A percentile compares a stretch with the other conserved stretches of the same genome.
phyloP scores from a whole-genome alignment of 257 asterid genomes.

The Leonotis leonurus region DNA sequence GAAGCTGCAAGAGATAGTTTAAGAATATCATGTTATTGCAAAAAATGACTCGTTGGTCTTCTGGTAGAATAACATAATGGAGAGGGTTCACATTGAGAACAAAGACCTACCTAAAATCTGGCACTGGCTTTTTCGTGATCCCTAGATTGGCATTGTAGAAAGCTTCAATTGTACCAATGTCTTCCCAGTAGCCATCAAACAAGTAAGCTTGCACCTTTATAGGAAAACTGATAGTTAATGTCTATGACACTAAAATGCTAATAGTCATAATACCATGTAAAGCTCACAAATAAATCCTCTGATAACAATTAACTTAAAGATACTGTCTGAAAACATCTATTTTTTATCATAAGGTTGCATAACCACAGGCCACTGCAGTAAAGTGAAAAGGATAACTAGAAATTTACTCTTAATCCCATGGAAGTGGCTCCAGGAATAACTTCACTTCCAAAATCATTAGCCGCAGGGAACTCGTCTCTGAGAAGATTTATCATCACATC shows the following conservation, averaged over 20 bases:
- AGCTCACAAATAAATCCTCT: neutral
- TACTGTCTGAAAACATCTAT: neutral
- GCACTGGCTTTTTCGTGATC: slow-evolving; percentile 85
- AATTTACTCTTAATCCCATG: slow-evolving; percentile 65
- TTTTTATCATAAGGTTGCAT: neutral
- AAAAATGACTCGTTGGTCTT: neutral
- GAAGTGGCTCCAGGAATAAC: slow-evolving; percentile 96
- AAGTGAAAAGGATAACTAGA: neutral
- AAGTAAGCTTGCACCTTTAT: slow-evolving; percentile 87
- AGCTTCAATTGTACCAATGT: slow-evolving; percentile 96
- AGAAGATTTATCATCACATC: slow-evolving; percentile 80
- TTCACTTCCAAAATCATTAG: slow-evolving; percentile 98
- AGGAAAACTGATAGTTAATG: slow-evolving; percentile 7
- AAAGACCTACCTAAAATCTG: slow-evolving; percentile 69
- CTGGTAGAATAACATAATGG: neutral
- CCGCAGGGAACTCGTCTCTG: slow-evolving; percentile 70
- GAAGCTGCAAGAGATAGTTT: slow-evolving; percentile 51
- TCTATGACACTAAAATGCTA: neutral
- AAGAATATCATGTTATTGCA: slow-evolving; percentile 11
- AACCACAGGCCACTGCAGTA: neutral
- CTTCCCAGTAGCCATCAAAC: slow-evolving; percentile 98
- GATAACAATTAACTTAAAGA: neutral
- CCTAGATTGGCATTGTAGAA: slow-evolving; percentile 94
- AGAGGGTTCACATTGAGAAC: neutral
- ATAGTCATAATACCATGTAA: neutral